Conservation (phyloP, 441 rosid species). For the Rhodomyrtus psidioides region DNA sequence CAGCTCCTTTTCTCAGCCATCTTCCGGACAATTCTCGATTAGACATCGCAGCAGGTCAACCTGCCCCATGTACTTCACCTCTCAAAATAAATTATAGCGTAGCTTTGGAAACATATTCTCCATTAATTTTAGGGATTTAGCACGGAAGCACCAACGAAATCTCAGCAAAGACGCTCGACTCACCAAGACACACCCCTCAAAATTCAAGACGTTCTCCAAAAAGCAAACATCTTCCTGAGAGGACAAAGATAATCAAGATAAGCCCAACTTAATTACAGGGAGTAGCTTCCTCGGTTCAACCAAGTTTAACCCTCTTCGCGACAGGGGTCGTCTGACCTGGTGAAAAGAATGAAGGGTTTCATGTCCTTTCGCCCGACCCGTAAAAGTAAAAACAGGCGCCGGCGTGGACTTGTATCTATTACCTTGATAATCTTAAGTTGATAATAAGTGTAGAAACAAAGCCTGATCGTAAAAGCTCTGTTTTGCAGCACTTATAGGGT, state of each 20-base stretch:
- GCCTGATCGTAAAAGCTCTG: background rate
- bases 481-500: background rate
- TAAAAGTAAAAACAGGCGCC: background rate
- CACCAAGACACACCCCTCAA: background rate
- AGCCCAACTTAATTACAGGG: background rate
- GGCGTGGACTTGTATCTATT: background rate
- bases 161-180: background rate
- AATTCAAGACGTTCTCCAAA: background rate
- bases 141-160: background rate
- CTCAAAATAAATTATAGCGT: background rate
- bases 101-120: background rate
- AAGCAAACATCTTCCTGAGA: background rate
- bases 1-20: background rate
- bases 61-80: background rate
- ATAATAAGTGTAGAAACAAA: background rate
- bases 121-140: background rate
- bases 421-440: background rate
- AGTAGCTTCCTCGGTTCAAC: background rate
- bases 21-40: background rate
- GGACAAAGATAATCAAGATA: background rate
- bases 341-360: background rate
- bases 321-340: background rate
- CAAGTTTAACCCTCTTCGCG: background rate
- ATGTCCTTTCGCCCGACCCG: background rate
- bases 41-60: background rate